Base-by-base conservation (phyloP, 208 protist genomes). In the Wallacemonas rigidus region DNA sequence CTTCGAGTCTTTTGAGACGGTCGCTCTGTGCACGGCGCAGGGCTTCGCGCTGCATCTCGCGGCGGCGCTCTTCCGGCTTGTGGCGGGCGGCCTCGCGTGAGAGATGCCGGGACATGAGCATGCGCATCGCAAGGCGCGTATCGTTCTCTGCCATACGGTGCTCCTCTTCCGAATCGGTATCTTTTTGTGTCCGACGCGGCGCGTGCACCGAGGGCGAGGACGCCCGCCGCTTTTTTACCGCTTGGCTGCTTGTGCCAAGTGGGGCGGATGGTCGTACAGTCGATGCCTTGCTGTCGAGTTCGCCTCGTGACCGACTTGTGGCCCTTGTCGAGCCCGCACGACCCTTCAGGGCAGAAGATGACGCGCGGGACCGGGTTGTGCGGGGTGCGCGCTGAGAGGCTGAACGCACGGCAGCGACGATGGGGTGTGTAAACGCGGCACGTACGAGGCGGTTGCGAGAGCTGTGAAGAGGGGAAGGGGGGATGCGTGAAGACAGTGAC, bases 41-140 rank as follows among this genome's bases (percentile, higher is more conserved):
- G 17, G 43, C 38, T 61, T 84, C 64, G 38, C 80, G 77, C 60
- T 88, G 72, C 47, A 81, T 81, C 47, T 80, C 79, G 4, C 84
- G 48, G 45, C 77, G 69, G 39, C 48, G 45, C 51, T 85, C 79
- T 56, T 81, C 76, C 65, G 78, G 71, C 51, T 75, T 69, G 14
- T 69, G 75, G 36, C 45, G 38, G 53, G 77, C 73, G 55, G 44
- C 58, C 58, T 81, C 64, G 43, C 75, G 71, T 7, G 80, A 57
- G 51, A 92, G 77, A 72, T 95, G 85, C 35, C 75, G 54, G 40
- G 75, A 64, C 90, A 95, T 95, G 61, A 95, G 71, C 58, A 80
- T 54, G 4, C 90, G 90, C 79, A 95, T 92, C 3, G 84, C 86
- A 1, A 95, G 67, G n/a, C 90, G 78, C 45, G 81, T 86, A 62